A percentile compares a stretch with the other conserved stretches of the same genome.
Conservation (phyloP, 169 alveolate species). For the Plasmodium falciparum region DNA sequence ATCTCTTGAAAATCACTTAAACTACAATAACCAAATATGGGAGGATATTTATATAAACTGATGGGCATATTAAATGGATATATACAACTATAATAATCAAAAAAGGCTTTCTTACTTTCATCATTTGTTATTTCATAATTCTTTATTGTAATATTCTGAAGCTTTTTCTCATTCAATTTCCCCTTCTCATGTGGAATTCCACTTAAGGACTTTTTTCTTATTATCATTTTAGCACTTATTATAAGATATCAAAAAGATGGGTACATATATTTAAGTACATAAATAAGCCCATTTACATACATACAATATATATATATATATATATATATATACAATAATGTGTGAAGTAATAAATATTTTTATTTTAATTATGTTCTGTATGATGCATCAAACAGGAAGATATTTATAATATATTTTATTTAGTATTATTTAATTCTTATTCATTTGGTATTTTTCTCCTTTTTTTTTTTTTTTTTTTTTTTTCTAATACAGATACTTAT, state of each 20-base stretch:
- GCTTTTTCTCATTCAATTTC: slow-evolving; percentile 45
- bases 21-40: slow-evolving; percentile 83
- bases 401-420: not conserved
- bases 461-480: not conserved
- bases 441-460: not conserved
- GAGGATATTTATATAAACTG: slow-evolving; percentile 82
- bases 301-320: slow-evolving; percentile 5
- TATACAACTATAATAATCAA: slow-evolving; percentile 63
- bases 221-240: slow-evolving; percentile 35
- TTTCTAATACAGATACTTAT: not conserved
- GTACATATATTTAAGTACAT: not conserved
- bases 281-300: not conserved
- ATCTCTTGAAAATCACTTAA: slow-evolving; percentile 86
- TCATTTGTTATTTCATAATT: slow-evolving; percentile 57
- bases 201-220: slow-evolving; percentile 47
- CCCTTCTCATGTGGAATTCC: slow-evolving; percentile 47
- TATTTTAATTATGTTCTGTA: not conserved
- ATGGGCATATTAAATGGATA: slow-evolving; percentile 76
- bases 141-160: slow-evolving; percentile 63
- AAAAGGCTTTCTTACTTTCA: slow-evolving; percentile 23
- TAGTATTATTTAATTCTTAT: not conserved
- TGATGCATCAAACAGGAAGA: not conserved
- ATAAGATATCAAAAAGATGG: no score
- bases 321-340: slow-evolving; percentile 7
- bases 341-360: not conserved